Conservation (phyloP, 345 rosid genomes). For the Angophora floribunda region DNA sequence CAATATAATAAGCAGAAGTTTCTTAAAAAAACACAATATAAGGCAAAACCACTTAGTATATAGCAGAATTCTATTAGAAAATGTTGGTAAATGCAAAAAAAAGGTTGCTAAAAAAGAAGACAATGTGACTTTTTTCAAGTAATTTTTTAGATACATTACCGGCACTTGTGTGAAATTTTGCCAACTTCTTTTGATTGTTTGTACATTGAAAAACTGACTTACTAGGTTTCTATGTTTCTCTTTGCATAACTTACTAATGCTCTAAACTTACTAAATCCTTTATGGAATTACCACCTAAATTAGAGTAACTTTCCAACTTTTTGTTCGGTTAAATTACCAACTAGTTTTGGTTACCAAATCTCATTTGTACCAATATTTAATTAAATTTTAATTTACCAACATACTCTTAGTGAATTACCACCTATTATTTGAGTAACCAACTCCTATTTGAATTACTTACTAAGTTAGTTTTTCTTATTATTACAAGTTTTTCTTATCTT, state of each 20-base stretch:
- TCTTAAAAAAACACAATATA: neutral
- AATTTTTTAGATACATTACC: neutral
- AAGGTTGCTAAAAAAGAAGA: neutral
- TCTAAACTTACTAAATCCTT: neutral
- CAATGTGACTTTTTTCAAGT: neutral
- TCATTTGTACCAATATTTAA: neutral
- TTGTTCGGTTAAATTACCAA: neutral
- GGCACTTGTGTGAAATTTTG: neutral
- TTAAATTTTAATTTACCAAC: neutral
- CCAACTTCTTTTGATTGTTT: neutral
- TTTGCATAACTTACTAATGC: neutral
- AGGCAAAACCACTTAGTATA: neutral
- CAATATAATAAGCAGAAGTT: neutral
- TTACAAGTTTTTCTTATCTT: accelerated
- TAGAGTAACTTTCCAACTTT: neutral
- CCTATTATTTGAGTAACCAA: neutral
- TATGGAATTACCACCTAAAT: neutral
- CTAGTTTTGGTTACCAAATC: neutral
- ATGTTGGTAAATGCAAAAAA: neutral
- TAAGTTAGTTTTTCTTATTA: neutral
- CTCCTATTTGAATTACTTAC: neutral
- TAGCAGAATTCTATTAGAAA: neutral
- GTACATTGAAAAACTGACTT: neutral
- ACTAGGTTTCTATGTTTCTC: neutral
- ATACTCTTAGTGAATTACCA: neutral